A percentile compares a stretch with the other conserved stretches of the same genome.
Conservation (phyloP, 495 filamentous ascomycete genomes). For the Podospora bellae-mahoneyi region DNA sequence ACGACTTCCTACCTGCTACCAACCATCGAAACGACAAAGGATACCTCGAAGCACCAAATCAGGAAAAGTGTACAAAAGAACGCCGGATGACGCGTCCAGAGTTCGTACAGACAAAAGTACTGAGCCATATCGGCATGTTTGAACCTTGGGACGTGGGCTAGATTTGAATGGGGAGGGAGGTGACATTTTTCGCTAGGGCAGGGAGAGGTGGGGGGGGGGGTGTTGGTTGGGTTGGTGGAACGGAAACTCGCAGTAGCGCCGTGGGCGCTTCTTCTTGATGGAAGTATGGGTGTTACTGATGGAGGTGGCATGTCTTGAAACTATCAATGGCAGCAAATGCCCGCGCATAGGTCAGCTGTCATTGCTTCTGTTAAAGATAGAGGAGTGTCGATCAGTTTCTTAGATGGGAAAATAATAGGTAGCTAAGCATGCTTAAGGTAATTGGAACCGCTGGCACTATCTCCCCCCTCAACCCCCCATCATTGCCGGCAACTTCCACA, state of each 20-base stretch:
- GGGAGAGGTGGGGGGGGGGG: too few species aligned
- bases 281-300: not conserved
- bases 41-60: too few species aligned
- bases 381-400: not conserved
- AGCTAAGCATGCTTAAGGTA: too few species aligned
- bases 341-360: not conserved
- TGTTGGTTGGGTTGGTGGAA: too few species aligned
- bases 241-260: not conserved
- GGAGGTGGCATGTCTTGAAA: not conserved
- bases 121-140: not conserved
- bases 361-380: not conserved
- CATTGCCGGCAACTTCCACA: too few species aligned
- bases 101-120: not conserved
- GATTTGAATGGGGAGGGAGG: not conserved
- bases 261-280: too few species aligned
- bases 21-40: not conserved
- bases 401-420: not conserved
- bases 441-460: too few species aligned
- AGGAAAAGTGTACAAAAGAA: not conserved
- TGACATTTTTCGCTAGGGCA: not conserved
- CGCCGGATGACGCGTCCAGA: not conserved
- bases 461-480: too few species aligned
- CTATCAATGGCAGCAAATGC: not conserved
- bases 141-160: not conserved
- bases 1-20: not conserved